These are phyloP conservation scores for Lecanicillium sp. DNA, from an alignment of 2,329 filamentous ascomycete genomes.

Conservation along the genomic window DNA sequence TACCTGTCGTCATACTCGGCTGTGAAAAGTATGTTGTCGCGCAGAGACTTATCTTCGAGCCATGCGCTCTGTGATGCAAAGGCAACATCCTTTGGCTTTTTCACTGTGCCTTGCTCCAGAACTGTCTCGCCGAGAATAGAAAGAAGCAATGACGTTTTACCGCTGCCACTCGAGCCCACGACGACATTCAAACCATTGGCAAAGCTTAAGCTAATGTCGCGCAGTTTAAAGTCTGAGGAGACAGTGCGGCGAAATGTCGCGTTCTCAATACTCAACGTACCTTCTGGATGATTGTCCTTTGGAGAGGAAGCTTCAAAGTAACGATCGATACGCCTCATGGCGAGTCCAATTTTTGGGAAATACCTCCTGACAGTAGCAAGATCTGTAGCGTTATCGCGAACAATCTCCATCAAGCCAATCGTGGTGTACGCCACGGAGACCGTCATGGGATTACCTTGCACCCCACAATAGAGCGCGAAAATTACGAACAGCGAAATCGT, in stretches of 20 bases:
- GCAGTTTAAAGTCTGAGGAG: conserved; percentile 19
- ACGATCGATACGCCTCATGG: conserved; percentile 39
- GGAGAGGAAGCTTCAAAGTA: conserved; percentile 39
- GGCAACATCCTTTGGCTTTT: conserved; percentile 37
- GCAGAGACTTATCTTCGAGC: conserved; percentile 43
- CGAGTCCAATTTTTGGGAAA: conserved; percentile 22
- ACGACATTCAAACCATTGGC: conserved; percentile 41
- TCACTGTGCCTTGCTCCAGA: conserved; percentile 32
- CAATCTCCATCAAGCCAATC: conserved; percentile 37
- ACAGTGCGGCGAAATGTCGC: conserved; percentile 30
- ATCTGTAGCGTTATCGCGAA: conserved; percentile 30
- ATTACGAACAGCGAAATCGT: conserved; percentile 39
- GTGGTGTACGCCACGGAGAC: conserved; percentile 46
- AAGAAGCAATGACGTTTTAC: conserved; percentile 43
- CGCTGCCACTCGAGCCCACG: conserved; percentile 40
- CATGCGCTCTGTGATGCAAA: conserved; percentile 45
- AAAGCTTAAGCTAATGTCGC: conserved; percentile 38
- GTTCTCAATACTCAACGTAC: conserved; percentile 34
- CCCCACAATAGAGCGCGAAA: conserved; percentile 37
- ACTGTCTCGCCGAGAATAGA: conserved; percentile 42
- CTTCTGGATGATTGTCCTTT: conserved; percentile 34
- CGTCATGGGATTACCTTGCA: conserved; percentile 35
- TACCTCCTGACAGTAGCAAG: background rate
- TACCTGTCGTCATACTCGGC: conserved; percentile 40
- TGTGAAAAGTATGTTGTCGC: conserved; percentile 44